Conservation (phyloP, 2,329 filamentous ascomycete species). For the Sporothrix globosa region DNA sequence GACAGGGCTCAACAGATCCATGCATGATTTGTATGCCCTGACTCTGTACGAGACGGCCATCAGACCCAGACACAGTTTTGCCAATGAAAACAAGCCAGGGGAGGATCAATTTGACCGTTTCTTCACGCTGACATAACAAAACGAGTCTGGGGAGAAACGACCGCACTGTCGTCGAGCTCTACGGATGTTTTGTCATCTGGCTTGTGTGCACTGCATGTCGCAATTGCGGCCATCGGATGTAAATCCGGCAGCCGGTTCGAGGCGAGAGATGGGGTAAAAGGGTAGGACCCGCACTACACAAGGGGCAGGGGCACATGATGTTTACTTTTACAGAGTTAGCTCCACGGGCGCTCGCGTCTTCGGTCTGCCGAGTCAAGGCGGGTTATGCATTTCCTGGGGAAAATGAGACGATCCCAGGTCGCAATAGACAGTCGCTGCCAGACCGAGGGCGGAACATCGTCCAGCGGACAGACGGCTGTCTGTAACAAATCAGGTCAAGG, state of each 20-base stretch:
- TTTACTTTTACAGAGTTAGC: not conserved
- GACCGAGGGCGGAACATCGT: constrained; percentile 7
- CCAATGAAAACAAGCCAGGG: no score
- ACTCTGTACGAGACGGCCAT: constrained; percentile 3
- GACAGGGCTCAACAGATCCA: not conserved
- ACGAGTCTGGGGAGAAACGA: not conserved
- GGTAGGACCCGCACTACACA: not conserved
- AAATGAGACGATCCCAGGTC: not conserved
- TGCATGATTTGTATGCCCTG: not conserved
- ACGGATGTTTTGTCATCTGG: constrained; percentile 9
- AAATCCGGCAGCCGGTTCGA: constrained; percentile 10
- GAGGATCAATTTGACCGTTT: no score
- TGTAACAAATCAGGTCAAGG: not conserved
- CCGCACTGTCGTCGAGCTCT: no score
- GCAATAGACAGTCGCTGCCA: not conserved
- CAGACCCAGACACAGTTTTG: not conserved
- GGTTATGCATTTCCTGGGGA: constrained; percentile 4
- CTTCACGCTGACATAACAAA: not conserved
- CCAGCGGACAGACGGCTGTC: not conserved
- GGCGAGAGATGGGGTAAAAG: not conserved
- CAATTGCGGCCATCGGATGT: constrained; percentile 12
- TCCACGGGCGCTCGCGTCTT: constrained; percentile 8
- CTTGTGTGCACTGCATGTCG: not conserved
- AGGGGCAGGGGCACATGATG: constrained; percentile 15
- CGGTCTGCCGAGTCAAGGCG: not conserved